phyloP scores from a whole-genome alignment of 129 eudicot species.

The Rutidosis leptorrhynchoides region DNA sequence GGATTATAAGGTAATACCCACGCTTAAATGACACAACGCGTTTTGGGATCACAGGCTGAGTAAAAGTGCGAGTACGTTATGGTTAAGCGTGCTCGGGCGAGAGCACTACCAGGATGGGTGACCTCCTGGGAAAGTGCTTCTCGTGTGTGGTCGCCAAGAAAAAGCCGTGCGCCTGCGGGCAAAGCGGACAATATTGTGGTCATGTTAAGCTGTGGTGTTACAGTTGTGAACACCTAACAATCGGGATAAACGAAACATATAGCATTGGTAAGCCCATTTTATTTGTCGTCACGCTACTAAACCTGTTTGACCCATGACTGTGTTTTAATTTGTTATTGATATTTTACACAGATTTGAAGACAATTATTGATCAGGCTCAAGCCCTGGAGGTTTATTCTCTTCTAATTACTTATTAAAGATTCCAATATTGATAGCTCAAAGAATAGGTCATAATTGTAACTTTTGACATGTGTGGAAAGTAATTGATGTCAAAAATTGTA shows the following conservation, averaged over 20 bases:
- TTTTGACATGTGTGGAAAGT: not conserved
- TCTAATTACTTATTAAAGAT: not conserved
- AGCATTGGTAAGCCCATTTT: constrained; percentile 47
- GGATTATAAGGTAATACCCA: too few species aligned
- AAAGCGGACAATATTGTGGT: too few species aligned
- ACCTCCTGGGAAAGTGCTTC: too few species aligned
- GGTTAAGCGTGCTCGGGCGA: too few species aligned
- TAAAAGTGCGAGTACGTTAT: too few species aligned
- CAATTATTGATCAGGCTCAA: constrained; percentile 71
- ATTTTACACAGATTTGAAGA: constrained; percentile 59
- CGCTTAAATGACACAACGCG: too few species aligned
- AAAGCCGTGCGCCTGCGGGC: too few species aligned
- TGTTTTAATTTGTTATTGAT: constrained; percentile 1
- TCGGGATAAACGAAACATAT: constrained; percentile 57
- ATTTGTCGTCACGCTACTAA: not conserved
- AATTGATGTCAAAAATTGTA: too few species aligned
- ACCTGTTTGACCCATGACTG: not conserved
- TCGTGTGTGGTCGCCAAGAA: too few species aligned
- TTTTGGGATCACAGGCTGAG: too few species aligned
- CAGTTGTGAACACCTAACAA: constrained; percentile 52
- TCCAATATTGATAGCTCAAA: not conserved
- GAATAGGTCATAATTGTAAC: not conserved
- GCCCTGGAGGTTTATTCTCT: constrained; percentile 56
- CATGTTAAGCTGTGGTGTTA: too few species aligned
- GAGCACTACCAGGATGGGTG: too few species aligned